A percentile compares a stretch with the other conserved stretches of the same genome.
Conservation (phyloP, 257 asterid genomes). For the Apocynum venetum region DNA sequence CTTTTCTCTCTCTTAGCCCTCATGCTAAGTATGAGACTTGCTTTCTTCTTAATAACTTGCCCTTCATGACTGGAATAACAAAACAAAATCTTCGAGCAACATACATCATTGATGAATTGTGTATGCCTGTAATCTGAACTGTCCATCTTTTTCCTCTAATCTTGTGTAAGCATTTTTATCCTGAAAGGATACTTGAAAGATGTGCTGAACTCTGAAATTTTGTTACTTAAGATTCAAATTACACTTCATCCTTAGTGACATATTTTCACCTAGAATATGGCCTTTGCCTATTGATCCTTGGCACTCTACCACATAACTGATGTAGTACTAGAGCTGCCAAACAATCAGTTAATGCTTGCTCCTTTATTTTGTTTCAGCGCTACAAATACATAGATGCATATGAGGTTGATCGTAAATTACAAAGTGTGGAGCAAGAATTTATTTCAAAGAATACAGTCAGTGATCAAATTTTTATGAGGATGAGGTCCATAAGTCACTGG, state of each 20-base stretch:
- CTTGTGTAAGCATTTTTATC: neutral
- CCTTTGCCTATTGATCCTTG: neutral
- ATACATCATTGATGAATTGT: neutral
- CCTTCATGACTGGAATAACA: neutral
- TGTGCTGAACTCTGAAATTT: neutral
- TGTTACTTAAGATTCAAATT: neutral
- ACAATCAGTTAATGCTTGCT: constrained; percentile 17
- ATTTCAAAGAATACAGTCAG: constrained; percentile 37
- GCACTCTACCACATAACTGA: neutral
- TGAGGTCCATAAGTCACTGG: constrained; percentile 59
- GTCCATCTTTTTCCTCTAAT: neutral
- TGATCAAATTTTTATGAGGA: constrained; percentile 45
- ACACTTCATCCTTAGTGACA: neutral
- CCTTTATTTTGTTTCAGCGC: constrained; percentile 51
- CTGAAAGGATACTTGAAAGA: neutral
- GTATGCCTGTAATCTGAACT: neutral
- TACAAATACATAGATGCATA: constrained; percentile 79
- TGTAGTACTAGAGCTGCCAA: constrained; percentile 15
- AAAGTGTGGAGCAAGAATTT: constrained; percentile 59
- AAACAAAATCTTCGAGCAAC: neutral
- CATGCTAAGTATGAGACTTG: neutral
- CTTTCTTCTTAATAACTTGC: neutral
- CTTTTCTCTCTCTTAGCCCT: neutral
- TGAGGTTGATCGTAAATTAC: constrained; percentile 71
- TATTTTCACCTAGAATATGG: neutral